Evolutionary conservation across 345 rosid species (phyloP).

Genomic region (Lepidium africanum): DNA sequence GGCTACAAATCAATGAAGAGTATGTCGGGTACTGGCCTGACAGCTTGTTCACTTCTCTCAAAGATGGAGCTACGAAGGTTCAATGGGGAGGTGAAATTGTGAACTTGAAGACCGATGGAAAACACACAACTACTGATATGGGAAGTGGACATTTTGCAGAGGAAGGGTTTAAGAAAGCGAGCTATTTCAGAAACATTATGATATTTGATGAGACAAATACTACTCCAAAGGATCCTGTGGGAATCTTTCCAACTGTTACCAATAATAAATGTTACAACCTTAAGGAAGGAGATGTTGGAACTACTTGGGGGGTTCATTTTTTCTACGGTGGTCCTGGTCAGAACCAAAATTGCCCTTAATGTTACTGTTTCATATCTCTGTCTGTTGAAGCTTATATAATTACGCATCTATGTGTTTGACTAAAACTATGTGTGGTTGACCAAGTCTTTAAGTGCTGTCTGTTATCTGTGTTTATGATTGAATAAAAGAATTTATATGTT

Average conservation of each 20-base stretch:
- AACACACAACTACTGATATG: conserved; percentile 59
- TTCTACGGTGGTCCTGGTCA: conserved; percentile 64
- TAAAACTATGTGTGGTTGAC: too few relatives aligned
- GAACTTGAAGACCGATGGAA: conserved; percentile 34
- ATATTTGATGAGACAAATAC: conserved; percentile 48
- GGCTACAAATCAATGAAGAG: conserved; percentile 44
- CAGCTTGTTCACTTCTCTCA: conserved; percentile 41
- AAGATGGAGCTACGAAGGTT: conserved; percentile 42
- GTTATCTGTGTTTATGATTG: too few relatives aligned
- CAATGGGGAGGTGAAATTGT: conserved; percentile 69
- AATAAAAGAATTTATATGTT: too few relatives aligned
- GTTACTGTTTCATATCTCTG: too few relatives aligned
- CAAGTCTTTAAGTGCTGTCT: too few relatives aligned
- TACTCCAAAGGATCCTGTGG: background rate
- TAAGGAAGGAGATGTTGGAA: conserved; percentile 28
- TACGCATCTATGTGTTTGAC: too few relatives aligned
- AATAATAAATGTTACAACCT: conserved; percentile 42
- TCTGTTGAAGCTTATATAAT: too few relatives aligned
- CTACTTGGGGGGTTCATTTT: conserved; percentile 42
- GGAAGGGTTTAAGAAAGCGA: conserved; percentile 45
- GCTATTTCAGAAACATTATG: conserved; percentile 48
- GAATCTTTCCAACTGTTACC: too few relatives aligned
- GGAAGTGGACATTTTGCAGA: conserved; percentile 57
- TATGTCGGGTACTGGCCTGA: conserved; percentile 59
- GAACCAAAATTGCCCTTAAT: background rate